Evolutionary conservation across 2,329 filamentous ascomycete species (phyloP).

Genomic region (Colletotrichum horii): DNA sequence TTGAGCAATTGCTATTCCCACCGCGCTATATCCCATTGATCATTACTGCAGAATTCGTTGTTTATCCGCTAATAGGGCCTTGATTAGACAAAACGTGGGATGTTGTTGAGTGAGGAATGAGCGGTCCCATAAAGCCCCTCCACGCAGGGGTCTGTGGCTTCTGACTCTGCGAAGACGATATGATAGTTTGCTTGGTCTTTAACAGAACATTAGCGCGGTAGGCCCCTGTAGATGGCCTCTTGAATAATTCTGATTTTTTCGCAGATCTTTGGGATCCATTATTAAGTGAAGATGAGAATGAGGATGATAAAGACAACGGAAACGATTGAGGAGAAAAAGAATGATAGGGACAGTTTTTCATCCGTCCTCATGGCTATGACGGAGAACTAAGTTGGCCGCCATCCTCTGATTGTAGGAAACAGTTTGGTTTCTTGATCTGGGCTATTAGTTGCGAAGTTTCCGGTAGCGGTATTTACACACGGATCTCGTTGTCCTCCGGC

Average conservation of each 20-base stretch:
- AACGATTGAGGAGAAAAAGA: not conserved
- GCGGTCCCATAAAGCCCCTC: not conserved
- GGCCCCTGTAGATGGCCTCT: not conserved
- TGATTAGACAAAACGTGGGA: not conserved
- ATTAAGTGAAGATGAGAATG: not conserved
- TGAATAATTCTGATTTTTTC: not conserved
- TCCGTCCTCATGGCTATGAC: not conserved
- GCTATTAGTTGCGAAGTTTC: not conserved
- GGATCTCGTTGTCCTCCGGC: not conserved
- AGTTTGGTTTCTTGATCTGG: not conserved
- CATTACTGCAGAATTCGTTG: not conserved
- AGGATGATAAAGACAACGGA: not conserved
- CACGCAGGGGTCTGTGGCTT: not conserved
- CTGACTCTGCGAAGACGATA: not conserved
- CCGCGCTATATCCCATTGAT: not conserved
- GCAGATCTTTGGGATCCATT: not conserved
- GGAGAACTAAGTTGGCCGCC: too few relatives aligned
- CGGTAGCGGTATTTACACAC: not conserved
- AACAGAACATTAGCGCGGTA: not conserved
- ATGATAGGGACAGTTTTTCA: not conserved
- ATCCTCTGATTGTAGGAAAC: not conserved
- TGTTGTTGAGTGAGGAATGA: not conserved
- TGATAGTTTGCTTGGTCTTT: not conserved
- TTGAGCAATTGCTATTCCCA: not conserved
- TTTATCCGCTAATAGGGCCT: not conserved